Evolutionary conservation across 441 rosid genomes (phyloP).

Genomic region (Eutrema salsugineum): DNA sequence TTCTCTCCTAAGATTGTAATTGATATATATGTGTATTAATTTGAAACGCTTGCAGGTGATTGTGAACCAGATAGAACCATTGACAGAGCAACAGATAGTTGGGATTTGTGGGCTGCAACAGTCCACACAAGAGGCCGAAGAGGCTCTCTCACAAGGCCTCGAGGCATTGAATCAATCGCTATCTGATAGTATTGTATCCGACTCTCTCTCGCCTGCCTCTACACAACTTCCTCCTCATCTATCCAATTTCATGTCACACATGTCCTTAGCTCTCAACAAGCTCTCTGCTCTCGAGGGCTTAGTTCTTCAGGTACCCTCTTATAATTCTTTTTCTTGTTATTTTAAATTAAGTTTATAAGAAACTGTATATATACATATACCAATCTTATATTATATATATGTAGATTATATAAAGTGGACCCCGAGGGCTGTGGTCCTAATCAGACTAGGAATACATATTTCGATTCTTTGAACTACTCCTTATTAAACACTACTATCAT

Average conservation of each 20-base stretch:
- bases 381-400: neutral
- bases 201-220: slow-evolving; percentile 54
- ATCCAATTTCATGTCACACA: slow-evolving; percentile 92
- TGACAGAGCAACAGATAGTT: slow-evolving; percentile 85
- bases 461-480: slow-evolving; percentile 29
- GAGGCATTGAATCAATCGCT: slow-evolving; percentile 85
- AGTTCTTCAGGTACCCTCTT: slow-evolving; percentile 73
- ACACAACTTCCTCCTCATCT: slow-evolving; percentile 60
- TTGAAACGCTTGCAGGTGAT: slow-evolving; percentile 43
- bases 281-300: slow-evolving; percentile 86
- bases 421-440: slow-evolving; percentile 25
- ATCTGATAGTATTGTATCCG: slow-evolving; percentile 83
- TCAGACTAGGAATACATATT: slow-evolving; percentile 5
- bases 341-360: neutral
- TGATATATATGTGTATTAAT: slow-evolving; percentile 1
- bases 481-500: slow-evolving; percentile 17
- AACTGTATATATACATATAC: neutral
- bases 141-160: slow-evolving; percentile 85
- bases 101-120: slow-evolving; percentile 86
- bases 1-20: slow-evolving; percentile 21
- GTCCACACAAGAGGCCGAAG: slow-evolving; percentile 90
- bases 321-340: neutral
- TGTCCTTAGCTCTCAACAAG: slow-evolving; percentile 94
- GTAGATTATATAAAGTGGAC: slow-evolving; percentile 15
- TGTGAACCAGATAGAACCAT: slow-evolving; percentile 70